phyloP scores from a whole-genome alignment of 164 flowering plant genomes.

The Warburgia ugandensis region DNA sequence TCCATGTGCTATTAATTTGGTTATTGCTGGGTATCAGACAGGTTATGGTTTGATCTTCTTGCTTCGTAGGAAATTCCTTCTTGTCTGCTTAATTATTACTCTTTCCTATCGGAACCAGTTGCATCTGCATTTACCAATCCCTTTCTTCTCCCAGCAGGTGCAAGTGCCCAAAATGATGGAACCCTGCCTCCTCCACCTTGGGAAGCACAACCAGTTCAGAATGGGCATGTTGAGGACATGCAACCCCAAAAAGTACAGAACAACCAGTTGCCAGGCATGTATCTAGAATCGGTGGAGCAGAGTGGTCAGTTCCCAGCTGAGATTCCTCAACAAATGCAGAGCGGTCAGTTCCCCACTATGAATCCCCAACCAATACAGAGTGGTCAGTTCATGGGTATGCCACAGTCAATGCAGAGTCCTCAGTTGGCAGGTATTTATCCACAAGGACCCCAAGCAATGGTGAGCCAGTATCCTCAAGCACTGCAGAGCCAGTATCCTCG shows the following conservation, averaged over 20 bases:
- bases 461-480: slow-evolving; percentile 31
- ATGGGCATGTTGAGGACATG: neutral
- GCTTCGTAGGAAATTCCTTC: no score
- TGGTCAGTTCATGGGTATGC: slow-evolving; percentile 18
- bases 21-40: no score
- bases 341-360: slow-evolving; percentile 13
- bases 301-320: slow-evolving; percentile 27
- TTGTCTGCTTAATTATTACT: neutral
- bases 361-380: slow-evolving; percentile 40
- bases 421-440: no score
- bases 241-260: slow-evolving; percentile 37
- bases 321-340: slow-evolving; percentile 34
- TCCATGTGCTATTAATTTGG: no score
- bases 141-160: slow-evolving; percentile 6
- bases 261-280: slow-evolving; percentile 18
- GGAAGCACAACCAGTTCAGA: slow-evolving; percentile 48
- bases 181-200: slow-evolving; percentile 93
- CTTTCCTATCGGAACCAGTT: neutral
- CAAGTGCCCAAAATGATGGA: slow-evolving; percentile 42
- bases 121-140: neutral
- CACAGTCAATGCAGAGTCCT: neutral
- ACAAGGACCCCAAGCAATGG: no score
- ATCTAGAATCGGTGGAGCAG: slow-evolving; percentile 1
- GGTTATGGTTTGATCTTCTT: no score
- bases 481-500: slow-evolving; percentile 25